Evolutionary conservation across 140 eudicot species (phyloP).

Genomic region (Anethum foeniculum): DNA sequence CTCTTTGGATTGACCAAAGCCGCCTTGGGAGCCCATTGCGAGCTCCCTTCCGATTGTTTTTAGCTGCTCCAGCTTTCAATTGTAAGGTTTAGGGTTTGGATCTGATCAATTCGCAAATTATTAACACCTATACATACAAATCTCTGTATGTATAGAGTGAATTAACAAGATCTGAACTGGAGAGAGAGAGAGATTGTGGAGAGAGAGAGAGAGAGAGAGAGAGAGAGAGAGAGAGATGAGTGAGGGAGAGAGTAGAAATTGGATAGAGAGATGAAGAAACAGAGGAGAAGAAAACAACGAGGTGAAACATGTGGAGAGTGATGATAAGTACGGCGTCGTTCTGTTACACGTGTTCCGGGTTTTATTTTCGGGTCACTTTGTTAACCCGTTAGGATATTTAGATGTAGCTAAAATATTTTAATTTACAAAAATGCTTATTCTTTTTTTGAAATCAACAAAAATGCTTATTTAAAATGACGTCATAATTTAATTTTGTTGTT

Average conservation of each 20-base stretch:
- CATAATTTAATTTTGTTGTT: no score
- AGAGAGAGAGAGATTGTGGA: neutral
- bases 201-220: neutral
- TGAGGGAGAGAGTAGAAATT: neutral
- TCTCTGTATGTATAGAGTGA: neutral
- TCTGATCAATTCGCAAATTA: neutral
- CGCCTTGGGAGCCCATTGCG: slow-evolving; percentile 95
- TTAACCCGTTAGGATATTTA: no score
- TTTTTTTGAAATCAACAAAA: no score
- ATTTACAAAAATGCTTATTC: no score
- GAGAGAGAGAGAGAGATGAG: slow-evolving; percentile 3
- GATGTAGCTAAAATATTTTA: no score
- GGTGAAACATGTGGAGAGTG: slow-evolving; percentile 10
- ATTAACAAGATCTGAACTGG: neutral
- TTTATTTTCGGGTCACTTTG: neutral
- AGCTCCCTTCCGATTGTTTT: slow-evolving; percentile 94
- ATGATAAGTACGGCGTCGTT: slow-evolving; percentile 9
- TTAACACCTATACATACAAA: neutral
- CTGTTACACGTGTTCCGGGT: neutral
- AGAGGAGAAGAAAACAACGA: neutral
- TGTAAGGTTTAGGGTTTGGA: slow-evolving; percentile 18
- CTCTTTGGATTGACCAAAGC: slow-evolving; percentile 83
- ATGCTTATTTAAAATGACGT: no score
- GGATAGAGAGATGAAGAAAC: neutral
- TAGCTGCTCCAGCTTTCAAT: slow-evolving; percentile 77